Conservation (phyloP, 1,284 basidiomycete species). For the Austropuccinia psidii region DNA sequence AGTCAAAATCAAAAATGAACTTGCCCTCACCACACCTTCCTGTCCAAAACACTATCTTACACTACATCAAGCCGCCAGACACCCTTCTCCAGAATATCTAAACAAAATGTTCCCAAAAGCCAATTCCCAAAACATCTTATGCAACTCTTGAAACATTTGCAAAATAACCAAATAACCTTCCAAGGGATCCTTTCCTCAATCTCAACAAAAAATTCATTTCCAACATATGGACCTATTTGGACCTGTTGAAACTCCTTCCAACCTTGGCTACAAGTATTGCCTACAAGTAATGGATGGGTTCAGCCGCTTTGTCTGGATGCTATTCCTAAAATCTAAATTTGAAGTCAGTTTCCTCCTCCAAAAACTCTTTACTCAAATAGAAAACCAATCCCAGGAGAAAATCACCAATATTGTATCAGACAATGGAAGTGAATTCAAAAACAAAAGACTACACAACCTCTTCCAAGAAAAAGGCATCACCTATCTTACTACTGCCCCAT, state of each 20-base stretch:
- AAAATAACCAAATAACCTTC: too few species aligned
- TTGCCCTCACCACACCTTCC: too few species aligned
- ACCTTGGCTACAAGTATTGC: not conserved
- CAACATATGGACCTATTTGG: slow-evolving; percentile 31
- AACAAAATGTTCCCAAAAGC: too few species aligned
- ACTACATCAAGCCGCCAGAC: too few species aligned
- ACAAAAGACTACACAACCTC: not conserved
- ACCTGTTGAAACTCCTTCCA: not conserved
- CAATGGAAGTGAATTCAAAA: slow-evolving; percentile 22
- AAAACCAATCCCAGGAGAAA: not conserved
- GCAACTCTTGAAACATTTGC: too few species aligned
- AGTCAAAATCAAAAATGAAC: too few species aligned
- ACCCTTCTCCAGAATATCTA: too few species aligned
- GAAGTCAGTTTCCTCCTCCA: not conserved
- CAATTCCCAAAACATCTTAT: too few species aligned
- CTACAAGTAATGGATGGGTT: slow-evolving; percentile 1
- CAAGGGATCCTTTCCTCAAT: too few species aligned
- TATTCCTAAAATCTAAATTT: not conserved
- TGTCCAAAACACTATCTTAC: too few species aligned
- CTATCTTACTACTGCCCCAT: slow-evolving; percentile 1
- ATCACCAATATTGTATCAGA: not conserved
- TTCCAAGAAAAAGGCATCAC: not conserved
- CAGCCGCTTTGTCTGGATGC: not conserved
- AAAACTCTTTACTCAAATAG: not conserved
- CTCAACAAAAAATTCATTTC: too few species aligned